Base-by-base conservation (phyloP, 176 grass and related monocot species). In the Triticum turgidum region DNA sequence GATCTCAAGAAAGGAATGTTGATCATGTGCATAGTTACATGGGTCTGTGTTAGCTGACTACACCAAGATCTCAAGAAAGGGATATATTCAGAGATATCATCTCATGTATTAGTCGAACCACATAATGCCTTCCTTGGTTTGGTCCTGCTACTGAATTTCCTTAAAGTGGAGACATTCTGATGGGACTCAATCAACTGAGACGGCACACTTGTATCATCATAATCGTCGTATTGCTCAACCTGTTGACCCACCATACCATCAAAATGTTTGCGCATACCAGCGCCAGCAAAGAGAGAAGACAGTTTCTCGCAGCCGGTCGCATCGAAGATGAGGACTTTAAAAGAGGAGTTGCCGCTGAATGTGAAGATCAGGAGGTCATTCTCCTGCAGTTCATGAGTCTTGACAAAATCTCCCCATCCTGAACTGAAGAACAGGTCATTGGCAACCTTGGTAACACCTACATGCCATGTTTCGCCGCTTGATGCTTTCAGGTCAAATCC, bases 361-460 rank as follows among this genome's bases (percentile, higher is more conserved):
- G 66, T 79, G 80, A 92, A 92, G 59, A 95, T 3, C 34, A 95
- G 63, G 21, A 87, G 33, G 24, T 93, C 93, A 45, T 90, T 88
- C 61, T 83, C 80, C 67, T 79, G 69, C 66, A 91, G 2, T 9
- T 72, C 49, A 65, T 95, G 86, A 74, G 62, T 86, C 84, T 66
- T 84, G 52, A 39, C 86, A 82, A 95, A 92, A 78, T 89, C 80
- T 38, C 58, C 73, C 90, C 91, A 95, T 22, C 88, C 93, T 1
- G 69, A 85, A 11, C 0, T 41, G 24, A 95, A 66, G 67, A 63
- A 38, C 4, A 90, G 18, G 47, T 61, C 89, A 30, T 68, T 38
- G 0, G 0, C 69, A 84, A 30, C 42, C 71, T 73, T 87, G 27
- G 1, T 14, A 5, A 85, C 11, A 20, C 52, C 49, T 20, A 89